These are phyloP conservation scores for Metschnikowia hibisci DNA, from an alignment of 805 yeast species.

Conservation along the genomic window DNA sequence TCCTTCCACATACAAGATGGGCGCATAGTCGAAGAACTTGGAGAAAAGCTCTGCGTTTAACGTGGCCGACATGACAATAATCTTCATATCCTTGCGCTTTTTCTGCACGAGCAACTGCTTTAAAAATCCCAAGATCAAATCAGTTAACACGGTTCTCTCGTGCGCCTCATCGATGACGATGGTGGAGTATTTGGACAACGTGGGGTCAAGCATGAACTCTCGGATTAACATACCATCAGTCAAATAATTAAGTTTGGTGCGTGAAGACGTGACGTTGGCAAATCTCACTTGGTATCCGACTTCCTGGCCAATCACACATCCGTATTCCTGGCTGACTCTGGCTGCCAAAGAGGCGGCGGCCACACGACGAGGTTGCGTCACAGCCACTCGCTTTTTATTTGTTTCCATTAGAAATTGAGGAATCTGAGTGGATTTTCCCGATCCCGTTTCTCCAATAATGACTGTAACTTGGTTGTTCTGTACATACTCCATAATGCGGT, in stretches of 20 bases:
- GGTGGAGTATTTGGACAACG: constrained; percentile 62
- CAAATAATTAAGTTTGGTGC: constrained; percentile 74
- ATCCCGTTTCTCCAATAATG: constrained; percentile 94
- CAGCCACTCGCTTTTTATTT: constrained; percentile 62
- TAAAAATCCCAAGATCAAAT: constrained; percentile 82
- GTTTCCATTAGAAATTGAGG: constrained; percentile 80
- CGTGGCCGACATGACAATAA: constrained; percentile 95
- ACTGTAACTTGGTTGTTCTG: constrained; percentile 62
- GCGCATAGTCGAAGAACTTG: constrained; percentile 70
- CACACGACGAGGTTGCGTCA: constrained; percentile 96
- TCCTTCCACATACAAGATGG: constrained; percentile 86
- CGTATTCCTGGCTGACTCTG: constrained; percentile 87
- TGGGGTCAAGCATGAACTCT: constrained; percentile 76
- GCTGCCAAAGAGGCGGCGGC: constrained; percentile 94
- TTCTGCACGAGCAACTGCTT: constrained; percentile 54
- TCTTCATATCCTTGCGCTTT: constrained; percentile 55
- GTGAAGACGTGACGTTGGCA: constrained; percentile 56
- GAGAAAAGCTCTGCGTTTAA: constrained; percentile 87
- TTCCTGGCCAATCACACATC: constrained; percentile 67
- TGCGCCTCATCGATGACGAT: constrained; percentile 95
- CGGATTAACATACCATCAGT: constrained; percentile 98
- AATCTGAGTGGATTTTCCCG: constrained; percentile 95
- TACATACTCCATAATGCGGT: constrained; percentile 55
- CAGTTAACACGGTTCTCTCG: constrained; percentile 91
- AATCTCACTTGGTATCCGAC: constrained; percentile 95